Evolutionary conservation across 2,329 filamentous ascomycete species (phyloP), one percentile per base, ranked within the genome.

Genomic region (Coniochaeta pulveracea): DNA sequence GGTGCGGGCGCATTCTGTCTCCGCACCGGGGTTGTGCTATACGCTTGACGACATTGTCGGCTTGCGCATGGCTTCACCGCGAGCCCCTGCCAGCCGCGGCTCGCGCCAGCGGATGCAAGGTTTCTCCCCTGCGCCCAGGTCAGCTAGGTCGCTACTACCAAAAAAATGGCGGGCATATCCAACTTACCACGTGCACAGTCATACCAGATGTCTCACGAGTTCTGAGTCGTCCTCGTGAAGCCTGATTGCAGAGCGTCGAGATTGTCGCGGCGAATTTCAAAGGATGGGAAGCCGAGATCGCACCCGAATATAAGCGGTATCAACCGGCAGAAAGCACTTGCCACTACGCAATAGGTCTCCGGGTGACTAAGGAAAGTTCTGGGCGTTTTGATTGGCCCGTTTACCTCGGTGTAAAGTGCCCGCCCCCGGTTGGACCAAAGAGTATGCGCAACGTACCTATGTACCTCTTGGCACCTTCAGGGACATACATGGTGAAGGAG

Each of bases 211-310:
- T 29, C 26, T 29, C 26, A 6, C 26, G 6, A 29, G 18, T 29
- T 29, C 26, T 18, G 26, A 29, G 14, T 29, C 26, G 12, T 29
- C 26, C 12, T 29, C 26, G 26, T 16, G 26, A 29, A 29, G 26
- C 15, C 26, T 16, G 26, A 29, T 11, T 7, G 6, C 14, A 8
- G 26, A 11, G 24, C 5, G 24, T 11, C 24, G 24, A 11, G 24
- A 26, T 5, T 26, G 8, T 23, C n/a, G n/a, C n/a, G n/a, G n/a
- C n/a, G n/a, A n/a, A n/a, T n/a, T n/a, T n/a, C n/a, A n/a, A n/a
- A n/a, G n/a, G n/a, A n/a, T n/a, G n/a, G n/a, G n/a, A n/a, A n/a
- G n/a, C n/a, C n/a, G n/a, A n/a, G n/a, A n/a, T n/a, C n/a, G n/a
- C n/a, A n/a, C n/a, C n/a, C n/a, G n/a, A n/a, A n/a, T n/a, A n/a